Percentiles rank a stretch among this genome's conserved stretches.
Conservation (phyloP, 768 basidiomycete genomes). For the Boletus tylopilopsis region DNA sequence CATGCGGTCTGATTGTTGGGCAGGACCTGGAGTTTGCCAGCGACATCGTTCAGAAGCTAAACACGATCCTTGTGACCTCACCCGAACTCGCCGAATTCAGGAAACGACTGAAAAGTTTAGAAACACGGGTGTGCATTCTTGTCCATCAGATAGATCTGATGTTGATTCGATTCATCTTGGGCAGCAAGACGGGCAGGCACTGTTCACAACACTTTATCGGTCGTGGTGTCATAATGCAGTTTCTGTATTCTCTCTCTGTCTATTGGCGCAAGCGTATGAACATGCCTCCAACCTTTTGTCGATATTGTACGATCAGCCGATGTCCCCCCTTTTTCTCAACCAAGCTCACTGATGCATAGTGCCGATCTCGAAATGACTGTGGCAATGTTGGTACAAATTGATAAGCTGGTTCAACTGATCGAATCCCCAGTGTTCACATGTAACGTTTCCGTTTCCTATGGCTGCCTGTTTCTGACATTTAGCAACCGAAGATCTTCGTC, state of each 20-base stretch:
- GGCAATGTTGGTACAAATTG: slow-evolving; percentile 89
- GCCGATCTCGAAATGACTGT: slow-evolving; percentile 98
- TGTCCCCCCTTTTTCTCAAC: not conserved
- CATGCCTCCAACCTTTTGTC: slow-evolving; percentile 95
- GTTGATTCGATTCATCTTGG: not conserved
- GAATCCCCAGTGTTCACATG: slow-evolving; percentile 99
- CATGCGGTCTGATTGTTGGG: not conserved
- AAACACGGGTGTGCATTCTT: slow-evolving; percentile 67
- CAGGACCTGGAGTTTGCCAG: slow-evolving; percentile 98
- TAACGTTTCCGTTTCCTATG: slow-evolving; percentile 34
- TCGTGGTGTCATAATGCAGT: slow-evolving; percentile 99
- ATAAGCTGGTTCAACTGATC: slow-evolving; percentile 96
- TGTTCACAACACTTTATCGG: slow-evolving; percentile 91
- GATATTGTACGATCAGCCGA: slow-evolving; percentile 68
- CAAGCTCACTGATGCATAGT: slow-evolving; percentile 37
- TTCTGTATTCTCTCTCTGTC: slow-evolving; percentile 91
- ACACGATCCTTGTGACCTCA: slow-evolving; percentile 93
- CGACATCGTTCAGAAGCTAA: slow-evolving; percentile 95
- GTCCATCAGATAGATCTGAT: not conserved
- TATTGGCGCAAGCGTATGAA: slow-evolving; percentile 97
- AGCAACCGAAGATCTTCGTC: slow-evolving; percentile 58
- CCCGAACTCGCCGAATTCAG: slow-evolving; percentile 95
- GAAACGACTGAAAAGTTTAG: slow-evolving; percentile 86
- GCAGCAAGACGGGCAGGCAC: slow-evolving; percentile 91
- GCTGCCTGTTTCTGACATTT: not conserved